These are phyloP conservation scores for Nemania sp. DNA, from an alignment of 2,329 filamentous ascomycete species.

Conservation along the genomic window DNA sequence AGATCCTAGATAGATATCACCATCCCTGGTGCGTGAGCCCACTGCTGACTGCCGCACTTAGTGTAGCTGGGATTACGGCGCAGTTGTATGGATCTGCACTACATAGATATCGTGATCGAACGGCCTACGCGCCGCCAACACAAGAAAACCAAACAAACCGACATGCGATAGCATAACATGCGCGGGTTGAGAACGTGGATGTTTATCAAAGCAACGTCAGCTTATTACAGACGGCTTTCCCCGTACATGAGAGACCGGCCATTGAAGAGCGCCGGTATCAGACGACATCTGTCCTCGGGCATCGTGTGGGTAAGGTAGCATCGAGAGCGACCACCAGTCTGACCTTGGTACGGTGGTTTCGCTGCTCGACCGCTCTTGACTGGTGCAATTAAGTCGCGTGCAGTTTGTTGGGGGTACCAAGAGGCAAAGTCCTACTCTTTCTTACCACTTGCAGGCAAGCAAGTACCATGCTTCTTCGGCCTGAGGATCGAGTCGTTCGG, in stretches of 20 bases:
- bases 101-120: background rate
- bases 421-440: constrained; percentile 10
- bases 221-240: constrained; percentile 7
- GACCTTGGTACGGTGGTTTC: constrained; percentile 6
- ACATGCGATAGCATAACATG: background rate
- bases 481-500: constrained; percentile 2
- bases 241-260: constrained; percentile 2
- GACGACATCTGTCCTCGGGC: constrained; percentile 8
- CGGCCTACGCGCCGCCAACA: no score
- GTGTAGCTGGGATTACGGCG: background rate
- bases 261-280: constrained; percentile 10
- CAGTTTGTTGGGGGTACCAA: constrained; percentile 5
- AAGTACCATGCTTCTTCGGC: constrained; percentile 23
- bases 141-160: no score
- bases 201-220: constrained; percentile 7
- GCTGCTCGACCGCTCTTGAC: constrained; percentile 11
- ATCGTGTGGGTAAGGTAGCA: constrained; percentile 25
- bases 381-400: constrained; percentile 11
- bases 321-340: constrained; percentile 1
- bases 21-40: background rate
- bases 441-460: constrained; percentile 3
- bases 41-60: background rate
- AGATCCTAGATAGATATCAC: no score
- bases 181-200: background rate
- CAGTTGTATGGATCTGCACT: background rate